Conservation (phyloP, 2,329 filamentous ascomycete species). For the Xylaria sp. region DNA sequence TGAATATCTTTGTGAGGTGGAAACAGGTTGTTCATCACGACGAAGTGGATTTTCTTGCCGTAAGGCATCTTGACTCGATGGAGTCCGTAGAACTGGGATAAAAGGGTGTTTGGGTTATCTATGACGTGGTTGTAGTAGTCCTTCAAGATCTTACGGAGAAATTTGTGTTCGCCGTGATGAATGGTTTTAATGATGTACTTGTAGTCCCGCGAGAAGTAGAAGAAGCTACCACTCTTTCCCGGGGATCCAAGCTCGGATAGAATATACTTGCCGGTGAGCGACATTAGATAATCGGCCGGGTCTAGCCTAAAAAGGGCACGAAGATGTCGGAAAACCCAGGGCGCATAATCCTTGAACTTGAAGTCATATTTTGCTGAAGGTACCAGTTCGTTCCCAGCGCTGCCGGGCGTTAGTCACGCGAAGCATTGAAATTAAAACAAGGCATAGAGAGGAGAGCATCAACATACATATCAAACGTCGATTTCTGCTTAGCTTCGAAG, state of each 20-base stretch:
- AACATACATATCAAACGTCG: slow-evolving; percentile 95
- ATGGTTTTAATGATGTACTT: slow-evolving; percentile 99
- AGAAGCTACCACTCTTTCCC: slow-evolving; percentile 98
- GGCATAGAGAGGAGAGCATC: neutral
- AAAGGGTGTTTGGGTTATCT: slow-evolving; percentile 93
- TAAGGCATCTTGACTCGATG: slow-evolving; percentile 99
- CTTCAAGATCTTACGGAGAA: slow-evolving; percentile 82
- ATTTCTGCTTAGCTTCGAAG: slow-evolving; percentile 95
- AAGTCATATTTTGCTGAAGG: slow-evolving; percentile 99
- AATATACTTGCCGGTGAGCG: slow-evolving; percentile 97
- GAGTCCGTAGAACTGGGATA: slow-evolving; percentile 97
- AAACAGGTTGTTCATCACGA: slow-evolving; percentile 99
- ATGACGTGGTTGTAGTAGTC: slow-evolving; percentile 95
- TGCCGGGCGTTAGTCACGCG: slow-evolving; percentile 56
- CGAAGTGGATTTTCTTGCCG: slow-evolving; percentile 98
- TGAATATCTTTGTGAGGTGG: slow-evolving; percentile 98
- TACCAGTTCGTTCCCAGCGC: slow-evolving; percentile 95
- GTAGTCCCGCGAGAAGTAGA: slow-evolving; percentile 99
- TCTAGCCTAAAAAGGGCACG: slow-evolving; percentile 89
- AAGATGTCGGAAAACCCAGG: slow-evolving; percentile 96
- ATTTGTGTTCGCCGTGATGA: slow-evolving; percentile 93
- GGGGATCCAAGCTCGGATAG: slow-evolving; percentile 96
- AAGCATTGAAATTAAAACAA: neutral
- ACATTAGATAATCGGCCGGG: slow-evolving; percentile 98
- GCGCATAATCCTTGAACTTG: slow-evolving; percentile 99